phyloP scores from a whole-genome alignment of 202 grass and related monocot species.

The Bolboschoenoplectus hybrid region DNA sequence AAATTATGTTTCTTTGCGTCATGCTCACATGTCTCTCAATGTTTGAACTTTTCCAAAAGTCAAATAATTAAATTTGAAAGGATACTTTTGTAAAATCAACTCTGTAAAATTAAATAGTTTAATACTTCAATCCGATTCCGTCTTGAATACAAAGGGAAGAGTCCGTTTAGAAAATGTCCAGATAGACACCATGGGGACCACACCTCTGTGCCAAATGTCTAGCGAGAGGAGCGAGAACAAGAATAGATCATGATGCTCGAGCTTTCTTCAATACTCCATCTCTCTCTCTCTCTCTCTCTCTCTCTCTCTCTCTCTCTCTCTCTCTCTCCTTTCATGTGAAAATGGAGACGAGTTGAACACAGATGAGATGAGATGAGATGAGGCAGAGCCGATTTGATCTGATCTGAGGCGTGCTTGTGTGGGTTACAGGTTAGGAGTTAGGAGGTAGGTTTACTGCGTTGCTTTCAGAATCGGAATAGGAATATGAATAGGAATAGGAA shows the following conservation, averaged over 20 bases:
- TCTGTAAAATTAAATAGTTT: neutral
- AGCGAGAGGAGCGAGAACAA: neutral
- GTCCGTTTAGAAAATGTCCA: constrained; percentile 16
- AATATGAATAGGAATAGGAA: neutral
- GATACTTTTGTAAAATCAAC: neutral
- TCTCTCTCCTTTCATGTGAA: neutral
- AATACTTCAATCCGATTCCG: constrained; percentile 3
- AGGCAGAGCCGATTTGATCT: neutral
- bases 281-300: neutral
- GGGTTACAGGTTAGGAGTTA: neutral
- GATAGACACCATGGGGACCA: constrained; percentile 11
- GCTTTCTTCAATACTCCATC: neutral
- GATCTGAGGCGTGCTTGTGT: neutral
- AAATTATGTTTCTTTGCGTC: neutral
- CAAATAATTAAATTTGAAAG: constrained; percentile 1
- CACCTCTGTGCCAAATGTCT: constrained; percentile 7
- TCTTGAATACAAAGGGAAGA: neutral
- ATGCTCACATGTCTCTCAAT: neutral
- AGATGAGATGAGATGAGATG: neutral
- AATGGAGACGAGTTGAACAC: constrained; percentile 16
- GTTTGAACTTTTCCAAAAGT: neutral
- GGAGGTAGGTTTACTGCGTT: neutral
- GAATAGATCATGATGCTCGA: neutral
- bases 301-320: neutral
- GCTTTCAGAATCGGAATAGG: constrained; percentile 10